phyloP scores from a whole-genome alignment of 83 land plant genomes.

The Diphasiastrum complanatum region DNA sequence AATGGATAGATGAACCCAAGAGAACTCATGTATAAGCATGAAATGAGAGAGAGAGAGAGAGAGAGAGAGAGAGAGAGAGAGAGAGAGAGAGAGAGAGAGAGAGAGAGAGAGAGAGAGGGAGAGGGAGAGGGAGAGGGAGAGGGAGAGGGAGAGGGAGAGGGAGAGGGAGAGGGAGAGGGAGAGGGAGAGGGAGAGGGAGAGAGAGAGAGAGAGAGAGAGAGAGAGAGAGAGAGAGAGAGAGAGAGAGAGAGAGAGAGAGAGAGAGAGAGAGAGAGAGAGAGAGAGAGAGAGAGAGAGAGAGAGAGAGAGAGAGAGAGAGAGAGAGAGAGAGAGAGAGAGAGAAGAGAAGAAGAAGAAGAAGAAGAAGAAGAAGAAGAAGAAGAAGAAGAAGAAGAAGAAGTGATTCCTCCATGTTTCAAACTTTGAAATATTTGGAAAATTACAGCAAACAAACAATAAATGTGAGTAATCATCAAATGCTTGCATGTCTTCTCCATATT shows the following conservation, averaged over 20 bases:
- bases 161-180: neutral
- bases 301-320: constrained; percentile 3
- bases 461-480: too few relatives aligned
- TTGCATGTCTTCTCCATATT: too few relatives aligned
- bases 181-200: neutral
- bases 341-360: neutral
- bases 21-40: too few relatives aligned
- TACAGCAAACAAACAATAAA: too few relatives aligned
- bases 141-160: neutral
- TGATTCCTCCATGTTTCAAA: too few relatives aligned
- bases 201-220: constrained; percentile 3
- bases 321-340: neutral
- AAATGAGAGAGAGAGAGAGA: too few relatives aligned
- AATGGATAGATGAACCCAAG: too few relatives aligned
- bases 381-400: constrained; percentile 2
- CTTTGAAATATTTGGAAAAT: too few relatives aligned
- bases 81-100: too few relatives aligned
- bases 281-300: constrained; percentile 3
- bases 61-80: too few relatives aligned
- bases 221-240: constrained; percentile 3
- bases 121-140: neutral
- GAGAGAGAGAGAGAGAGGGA: constrained; percentile 2
- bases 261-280: constrained; percentile 3
- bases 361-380: constrained; percentile 3
- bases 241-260: constrained; percentile 3